These are phyloP conservation scores for Epithele typhae DNA, from an alignment of 768 basidiomycete genomes.

Conservation along the genomic window DNA sequence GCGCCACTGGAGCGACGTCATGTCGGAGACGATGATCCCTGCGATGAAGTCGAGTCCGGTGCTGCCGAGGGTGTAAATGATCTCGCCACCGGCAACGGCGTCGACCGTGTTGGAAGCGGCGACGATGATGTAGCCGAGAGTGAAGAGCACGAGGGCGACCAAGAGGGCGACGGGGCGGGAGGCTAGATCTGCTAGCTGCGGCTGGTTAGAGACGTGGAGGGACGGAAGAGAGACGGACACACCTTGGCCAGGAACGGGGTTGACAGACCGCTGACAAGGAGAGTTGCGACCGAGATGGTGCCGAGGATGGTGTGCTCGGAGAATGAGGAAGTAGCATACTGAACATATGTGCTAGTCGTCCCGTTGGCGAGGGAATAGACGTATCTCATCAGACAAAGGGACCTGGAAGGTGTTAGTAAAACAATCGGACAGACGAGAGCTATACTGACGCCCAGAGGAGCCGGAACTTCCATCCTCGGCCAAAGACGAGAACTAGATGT, in stretches of 20 bases:
- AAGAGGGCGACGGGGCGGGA: slow-evolving; percentile 40
- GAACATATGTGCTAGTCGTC: no score
- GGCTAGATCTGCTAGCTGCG: slow-evolving; percentile 32
- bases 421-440: no score
- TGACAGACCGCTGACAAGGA: slow-evolving; percentile 24
- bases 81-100: slow-evolving; percentile 12
- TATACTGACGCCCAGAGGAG: no score
- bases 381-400: no score
- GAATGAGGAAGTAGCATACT: no score
- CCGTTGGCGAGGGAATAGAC: no score
- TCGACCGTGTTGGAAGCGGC: slow-evolving; percentile 10
- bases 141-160: slow-evolving; percentile 30
- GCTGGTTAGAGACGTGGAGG: background rate
- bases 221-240: background rate
- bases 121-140: slow-evolving; percentile 30
- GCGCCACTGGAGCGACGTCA: slow-evolving; percentile 9
- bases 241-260: slow-evolving; percentile 46
- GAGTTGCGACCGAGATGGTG: slow-evolving; percentile 13
- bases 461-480: no score
- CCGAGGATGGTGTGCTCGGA: background rate
- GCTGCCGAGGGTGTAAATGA: slow-evolving; percentile 10
- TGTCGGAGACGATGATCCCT: slow-evolving; percentile 8
- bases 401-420: no score
- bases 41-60: slow-evolving; percentile 3
- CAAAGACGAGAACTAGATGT: no score